Conservation (phyloP, 2,329 filamentous ascomycete species). For the Beauveria australis region DNA sequence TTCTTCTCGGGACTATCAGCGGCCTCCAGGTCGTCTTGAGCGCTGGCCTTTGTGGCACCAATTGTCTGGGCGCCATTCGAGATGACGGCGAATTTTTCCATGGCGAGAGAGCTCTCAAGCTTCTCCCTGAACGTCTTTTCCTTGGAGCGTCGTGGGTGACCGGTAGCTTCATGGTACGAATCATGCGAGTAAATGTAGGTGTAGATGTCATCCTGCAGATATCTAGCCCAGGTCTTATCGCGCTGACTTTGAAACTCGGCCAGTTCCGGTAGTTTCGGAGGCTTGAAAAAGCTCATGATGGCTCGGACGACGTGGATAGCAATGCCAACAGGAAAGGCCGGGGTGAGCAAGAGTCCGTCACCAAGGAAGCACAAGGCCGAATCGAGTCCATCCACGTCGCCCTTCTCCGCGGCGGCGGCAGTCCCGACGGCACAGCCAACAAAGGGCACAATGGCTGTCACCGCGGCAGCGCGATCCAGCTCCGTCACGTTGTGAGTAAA, state of each 20-base stretch:
- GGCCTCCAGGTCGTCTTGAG: neutral
- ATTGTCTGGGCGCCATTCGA: conserved; percentile 3
- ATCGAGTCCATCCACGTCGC: neutral
- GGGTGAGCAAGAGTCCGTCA: neutral
- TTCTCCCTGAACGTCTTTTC: neutral
- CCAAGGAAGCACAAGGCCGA: conserved; percentile 1
- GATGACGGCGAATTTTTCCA: neutral
- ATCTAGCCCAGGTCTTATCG: neutral
- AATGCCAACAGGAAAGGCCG: neutral
- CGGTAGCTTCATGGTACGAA: neutral
- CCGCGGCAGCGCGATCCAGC: neutral
- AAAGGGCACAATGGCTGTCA: conserved; percentile 1
- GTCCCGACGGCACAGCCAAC: neutral
- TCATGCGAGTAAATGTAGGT: neutral
- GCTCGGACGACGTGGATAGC: neutral
- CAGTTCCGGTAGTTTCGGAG: neutral
- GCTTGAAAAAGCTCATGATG: neutral
- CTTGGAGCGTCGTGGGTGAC: neutral
- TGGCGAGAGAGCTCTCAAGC: neutral
- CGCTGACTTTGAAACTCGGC: neutral
- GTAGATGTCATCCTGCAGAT: neutral
- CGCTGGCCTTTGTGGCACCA: neutral
- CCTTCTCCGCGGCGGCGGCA: neutral
- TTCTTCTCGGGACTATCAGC: neutral
- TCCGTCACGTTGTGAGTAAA: neutral